phyloP scores from a whole-genome alignment of 2,329 filamentous ascomycete species.

The Fusarium siculi region DNA sequence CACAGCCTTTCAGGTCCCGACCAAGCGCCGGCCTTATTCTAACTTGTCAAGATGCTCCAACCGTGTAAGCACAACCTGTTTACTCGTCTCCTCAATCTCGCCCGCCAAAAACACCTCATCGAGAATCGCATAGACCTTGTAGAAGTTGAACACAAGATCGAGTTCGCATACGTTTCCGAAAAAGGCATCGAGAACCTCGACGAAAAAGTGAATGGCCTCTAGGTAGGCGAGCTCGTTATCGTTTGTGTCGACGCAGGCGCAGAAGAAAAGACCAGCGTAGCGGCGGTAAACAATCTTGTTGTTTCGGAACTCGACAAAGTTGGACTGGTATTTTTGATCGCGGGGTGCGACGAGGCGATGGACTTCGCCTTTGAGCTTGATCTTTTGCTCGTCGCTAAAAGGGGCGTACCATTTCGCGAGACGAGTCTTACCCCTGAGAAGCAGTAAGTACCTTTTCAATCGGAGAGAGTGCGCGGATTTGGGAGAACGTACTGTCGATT shows the following conservation, averaged over 20 bases:
- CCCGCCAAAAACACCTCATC: constrained; percentile 98
- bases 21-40: constrained; percentile 66
- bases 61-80: constrained; percentile 94
- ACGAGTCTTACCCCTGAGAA: constrained; percentile 89
- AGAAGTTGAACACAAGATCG: constrained; percentile 86
- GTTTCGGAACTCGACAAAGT: constrained; percentile 96
- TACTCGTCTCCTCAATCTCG: constrained; percentile 98
- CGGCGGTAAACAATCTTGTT: constrained; percentile 98
- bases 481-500: constrained; percentile 77
- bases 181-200: constrained; percentile 97
- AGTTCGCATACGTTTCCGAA: constrained; percentile 99
- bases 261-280: constrained; percentile 98
- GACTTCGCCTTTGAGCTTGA: constrained; percentile 98
- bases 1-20: neutral
- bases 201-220: constrained; percentile 99
- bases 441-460: neutral
- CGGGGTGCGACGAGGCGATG: constrained; percentile 97
- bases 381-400: constrained; percentile 98
- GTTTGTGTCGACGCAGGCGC: constrained; percentile 98
- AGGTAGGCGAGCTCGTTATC: constrained; percentile 98
- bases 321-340: constrained; percentile 99
- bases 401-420: constrained; percentile 99
- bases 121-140: constrained; percentile 95
- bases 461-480: neutral
- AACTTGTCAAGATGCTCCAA: constrained; percentile 96